A percentile compares a stretch with the other conserved stretches of the same genome.
Conservation (phyloP, 2,329 filamentous ascomycete species). For the Plectosphaerella plurivora region DNA sequence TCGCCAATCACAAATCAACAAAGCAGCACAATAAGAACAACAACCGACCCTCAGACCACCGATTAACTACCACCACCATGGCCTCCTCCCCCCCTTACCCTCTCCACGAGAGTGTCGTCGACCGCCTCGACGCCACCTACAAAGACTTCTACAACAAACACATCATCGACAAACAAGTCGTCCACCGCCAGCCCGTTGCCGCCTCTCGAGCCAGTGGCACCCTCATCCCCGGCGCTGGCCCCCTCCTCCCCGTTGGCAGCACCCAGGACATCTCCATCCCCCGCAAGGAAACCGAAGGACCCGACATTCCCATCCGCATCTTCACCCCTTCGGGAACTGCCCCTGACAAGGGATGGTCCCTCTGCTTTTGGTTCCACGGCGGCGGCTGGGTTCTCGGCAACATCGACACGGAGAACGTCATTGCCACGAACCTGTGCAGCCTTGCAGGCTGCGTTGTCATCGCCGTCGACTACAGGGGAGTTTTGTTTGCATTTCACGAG, state of each 20-base stretch:
- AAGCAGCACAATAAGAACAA: no score
- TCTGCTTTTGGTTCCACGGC: constrained; percentile 53
- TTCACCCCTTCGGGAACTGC: constrained; percentile 43
- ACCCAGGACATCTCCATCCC: constrained; percentile 36
- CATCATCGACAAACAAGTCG: constrained; percentile 45
- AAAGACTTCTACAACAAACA: constrained; percentile 47
- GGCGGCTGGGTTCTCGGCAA: constrained; percentile 56
- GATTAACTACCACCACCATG: neutral
- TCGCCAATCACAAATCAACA: no score
- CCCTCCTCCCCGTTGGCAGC: constrained; percentile 40
- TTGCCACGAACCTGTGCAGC: constrained; percentile 49
- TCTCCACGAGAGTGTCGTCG: constrained; percentile 13
- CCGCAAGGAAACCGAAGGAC: constrained; percentile 40
- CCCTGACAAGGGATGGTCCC: constrained; percentile 47
- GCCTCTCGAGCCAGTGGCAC: constrained; percentile 45
- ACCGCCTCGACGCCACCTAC: constrained; percentile 44
- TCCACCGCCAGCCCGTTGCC: constrained; percentile 48
- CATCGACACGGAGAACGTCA: constrained; percentile 53
- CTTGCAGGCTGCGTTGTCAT: constrained; percentile 47
- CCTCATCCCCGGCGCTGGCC: constrained; percentile 48
- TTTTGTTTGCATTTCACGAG: neutral
- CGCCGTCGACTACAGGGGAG: constrained; percentile 50
- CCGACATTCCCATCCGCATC: constrained; percentile 39
- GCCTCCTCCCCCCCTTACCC: constrained; percentile 22
- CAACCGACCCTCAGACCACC: no score